Base-by-base conservation (phyloP, 768 basidiomycete genomes). In the Leccinum truebloodii region DNA sequence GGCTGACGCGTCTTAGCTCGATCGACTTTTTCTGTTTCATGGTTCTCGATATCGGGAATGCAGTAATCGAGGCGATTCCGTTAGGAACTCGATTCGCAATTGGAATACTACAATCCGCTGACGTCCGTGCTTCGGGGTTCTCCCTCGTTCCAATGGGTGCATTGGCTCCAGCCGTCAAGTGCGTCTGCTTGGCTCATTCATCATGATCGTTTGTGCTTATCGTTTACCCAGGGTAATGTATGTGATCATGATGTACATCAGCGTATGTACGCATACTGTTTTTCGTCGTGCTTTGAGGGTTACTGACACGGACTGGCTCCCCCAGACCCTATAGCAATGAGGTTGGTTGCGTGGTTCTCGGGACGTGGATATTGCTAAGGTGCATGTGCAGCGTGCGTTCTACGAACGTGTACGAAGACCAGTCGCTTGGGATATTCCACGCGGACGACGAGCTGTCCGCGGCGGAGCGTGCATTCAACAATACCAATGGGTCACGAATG, bases 381-480 rank as follows among this genome's bases (percentile, higher is more conserved):
- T 50, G 18, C 4, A 6, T 52, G 13, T 54, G 12, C 44, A 91
- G 91, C 71, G 92, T 98, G 22, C 92, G 96, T 12, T 88, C 92
- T n/a, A 88, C 90, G 51, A 93, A 94, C 65, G 92, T 93, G 0
- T 97, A 98, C 70, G 96, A 99, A 73, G 95, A 97, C 67, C 86
- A 85, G 56, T 95, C 94, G 0, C 81, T 98, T 24, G 96, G 94
- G 3, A 77, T 95, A 50, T 95, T 88, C 67, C 75, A 78, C 16
- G 71, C 78, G 3, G 77, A 83, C 3, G 79, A 84, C 13, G 78
- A 81, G 0, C 75, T 83, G n/a, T 77, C 80, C 14, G 78, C 78
- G 2, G 80, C 80, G 18, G 80, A 83, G 54, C 58, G 61, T 2
- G 74, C 76, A 12, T 84, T 83, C 52, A 66, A 46, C 20, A 46